Evolutionary conservation across 2,329 filamentous ascomycete genomes (phyloP), one percentile per base, ranked within the genome.

Genomic region (Diplocarpon mali): DNA sequence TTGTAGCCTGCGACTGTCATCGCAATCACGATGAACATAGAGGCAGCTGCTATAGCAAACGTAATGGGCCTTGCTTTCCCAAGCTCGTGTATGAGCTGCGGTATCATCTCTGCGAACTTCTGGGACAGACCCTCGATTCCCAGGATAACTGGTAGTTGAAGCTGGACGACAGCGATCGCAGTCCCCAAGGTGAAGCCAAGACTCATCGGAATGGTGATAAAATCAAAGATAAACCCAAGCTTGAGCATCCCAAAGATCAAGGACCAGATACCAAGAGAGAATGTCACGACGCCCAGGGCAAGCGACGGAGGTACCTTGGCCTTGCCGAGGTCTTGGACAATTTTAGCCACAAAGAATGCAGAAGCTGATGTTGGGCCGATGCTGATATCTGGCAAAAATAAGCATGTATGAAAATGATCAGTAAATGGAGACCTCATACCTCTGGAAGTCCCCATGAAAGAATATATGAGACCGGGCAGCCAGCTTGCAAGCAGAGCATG

Each of bases 151-250:
- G 69, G 73, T 44, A 83, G 69, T 56, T 83, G 79, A 13, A 75
- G 75, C 36, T 80, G 70, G n/a, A 76, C 72, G 55, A 82, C 81
- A 20, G 76, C 76, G 40, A 82, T 72, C 15, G 76, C 76, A 2
- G 77, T 76, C 2, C 77, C 78, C 0, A 76, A 77, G 51, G 82
- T 78, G 62, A 81, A 82, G 2, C 78, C 78, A 8, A 69, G 75
- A 0, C 82, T 67, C 2, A 82, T 75, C 0, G 78, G 78, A 1
- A 78, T 69, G 0, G 78, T 81, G 52, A 83, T 74, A 53, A 80
- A 80, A 48, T 82, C 76, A 29, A 83, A 69, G 3, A 83, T 65
- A 57, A 80, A 83, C 0, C 78, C 78, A 3, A 82, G 70, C 40
- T 78, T 78, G 20, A 81, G 65, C 1, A 80, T 64, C 0, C 78